A percentile compares a stretch with the other conserved stretches of the same genome.
Evolutionary conservation across 73 alveolate species (phyloP).

Genomic region (Paramecium sexaurelia): DNA sequence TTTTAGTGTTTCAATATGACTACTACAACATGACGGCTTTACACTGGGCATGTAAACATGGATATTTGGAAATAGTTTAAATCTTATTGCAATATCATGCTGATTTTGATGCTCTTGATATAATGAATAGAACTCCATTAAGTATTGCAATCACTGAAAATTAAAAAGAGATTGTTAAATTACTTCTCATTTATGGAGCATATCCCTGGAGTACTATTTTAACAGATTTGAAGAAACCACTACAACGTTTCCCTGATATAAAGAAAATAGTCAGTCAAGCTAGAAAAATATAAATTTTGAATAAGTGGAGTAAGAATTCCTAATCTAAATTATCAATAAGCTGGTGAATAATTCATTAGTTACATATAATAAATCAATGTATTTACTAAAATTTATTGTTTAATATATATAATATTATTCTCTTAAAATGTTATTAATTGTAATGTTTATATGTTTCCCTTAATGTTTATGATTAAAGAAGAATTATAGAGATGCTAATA

Average conservation of each 20-base stretch:
- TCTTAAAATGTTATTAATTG: too few species aligned
- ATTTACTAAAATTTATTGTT: too few species aligned
- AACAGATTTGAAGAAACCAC: neutral
- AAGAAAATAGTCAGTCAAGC: neutral
- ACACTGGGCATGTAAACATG: slow-evolving; percentile 48
- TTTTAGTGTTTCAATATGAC: slow-evolving; percentile 35
- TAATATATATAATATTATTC: too few species aligned
- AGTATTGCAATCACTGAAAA: neutral
- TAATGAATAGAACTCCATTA: slow-evolving; percentile 49
- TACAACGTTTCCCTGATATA: neutral
- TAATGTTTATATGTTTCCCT: too few species aligned
- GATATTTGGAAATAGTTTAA: neutral
- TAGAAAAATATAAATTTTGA: slow-evolving; percentile 1
- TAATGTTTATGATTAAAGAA: too few species aligned
- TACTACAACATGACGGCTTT: slow-evolving; percentile 43
- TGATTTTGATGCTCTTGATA: slow-evolving; percentile 48
- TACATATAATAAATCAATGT: too few species aligned
- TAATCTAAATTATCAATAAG: neutral
- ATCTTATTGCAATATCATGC: slow-evolving; percentile 17
- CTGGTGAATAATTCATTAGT: neutral
- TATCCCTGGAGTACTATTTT: slow-evolving; percentile 45
- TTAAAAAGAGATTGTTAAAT: neutral
- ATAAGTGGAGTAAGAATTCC: neutral
- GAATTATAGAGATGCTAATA: too few species aligned
- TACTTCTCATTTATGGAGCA: neutral